Evolutionary conservation across 2,329 filamentous ascomycete genomes (phyloP), one percentile per base, ranked within the genome.

Genomic region (Pseudogymnoascus sp.): DNA sequence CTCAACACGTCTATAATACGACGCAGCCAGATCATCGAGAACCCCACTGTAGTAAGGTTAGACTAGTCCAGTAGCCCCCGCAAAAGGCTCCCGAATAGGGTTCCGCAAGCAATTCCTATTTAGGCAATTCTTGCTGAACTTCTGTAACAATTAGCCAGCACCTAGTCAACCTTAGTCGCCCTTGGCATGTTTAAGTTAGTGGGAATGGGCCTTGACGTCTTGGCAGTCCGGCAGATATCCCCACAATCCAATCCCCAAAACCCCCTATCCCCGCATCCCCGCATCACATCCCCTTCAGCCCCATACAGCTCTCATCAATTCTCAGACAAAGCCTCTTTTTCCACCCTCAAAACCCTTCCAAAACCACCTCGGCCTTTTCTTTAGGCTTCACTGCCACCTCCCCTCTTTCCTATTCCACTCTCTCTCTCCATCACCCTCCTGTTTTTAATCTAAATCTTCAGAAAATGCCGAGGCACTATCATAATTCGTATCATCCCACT

Each of bases 111-210:
- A 55, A n/a, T 12, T 55, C 48, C 48, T 55, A 55, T 33, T 55
- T 55, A 55, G 48, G 48, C n/a, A 55, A 55, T 33, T 12, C 27
- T 55, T 55, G 48, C 48, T 33, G 48, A 55, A 55, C n/a, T 17
- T 55, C 48, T 55, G 48, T 33, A 55, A 55, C 48, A 9, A 55
- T 55, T 33, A 55, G 48, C n/a, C n/a, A 55, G 27, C n/a, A 21
- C n/a, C 29, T 31, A 55, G 29, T 33, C 9, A 27, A 51, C 4
- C n/a, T 31, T 33, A 33, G 48, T 55, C 27, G 27, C 29, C 48
- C 48, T 55, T 55, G 48, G 48, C 48, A 55, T 55, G 48, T 55
- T 55, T 55, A 55, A 55, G n/a, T 33, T 55, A 13, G 29, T 8
- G n/a, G 48, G 29, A 55, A 33, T 33, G n/a, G 27, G 48, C 48